Percentiles rank a stretch among this genome's conserved stretches.
phyloP scores from a whole-genome alignment of 2,329 filamentous ascomycete genomes.

The Dendryphion nanum region DNA sequence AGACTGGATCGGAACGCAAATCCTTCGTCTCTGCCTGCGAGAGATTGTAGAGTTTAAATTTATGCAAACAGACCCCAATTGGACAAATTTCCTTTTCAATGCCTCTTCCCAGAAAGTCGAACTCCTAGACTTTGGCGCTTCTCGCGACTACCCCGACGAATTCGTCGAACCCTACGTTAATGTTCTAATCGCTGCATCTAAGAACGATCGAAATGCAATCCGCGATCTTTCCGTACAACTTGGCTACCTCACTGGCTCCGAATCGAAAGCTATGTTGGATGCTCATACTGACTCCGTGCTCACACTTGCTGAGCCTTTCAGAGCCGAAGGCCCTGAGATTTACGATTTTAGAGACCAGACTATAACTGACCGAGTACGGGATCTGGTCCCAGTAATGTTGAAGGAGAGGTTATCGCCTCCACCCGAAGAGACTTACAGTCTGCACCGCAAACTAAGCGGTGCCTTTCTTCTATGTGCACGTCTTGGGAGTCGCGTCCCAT shows the following conservation, averaged over 20 bases:
- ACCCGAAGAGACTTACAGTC: conserved; percentile 93
- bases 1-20: conserved; percentile 95
- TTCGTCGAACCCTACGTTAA: conserved; percentile 81
- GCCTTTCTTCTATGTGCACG: conserved; percentile 90
- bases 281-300: conserved; percentile 87
- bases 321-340: conserved; percentile 67
- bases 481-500: conserved; percentile 78
- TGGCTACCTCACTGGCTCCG: conserved; percentile 89
- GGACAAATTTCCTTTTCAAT: conserved; percentile 98
- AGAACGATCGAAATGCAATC: conserved; percentile 63
- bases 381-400: conserved; percentile 89
- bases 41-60: conserved; percentile 94
- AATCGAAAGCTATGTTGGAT: conserved; percentile 81
- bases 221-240: conserved; percentile 69
- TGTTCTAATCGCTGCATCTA: conserved; percentile 77
- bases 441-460: conserved; percentile 92
- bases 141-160: conserved; percentile 74
- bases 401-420: conserved; percentile 84
- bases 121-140: conserved; percentile 93
- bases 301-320: conserved; percentile 90
- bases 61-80: conserved; percentile 99
- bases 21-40: conserved; percentile 84
- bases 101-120: conserved; percentile 69
- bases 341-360: conserved; percentile 96
- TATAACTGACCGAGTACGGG: conserved; percentile 89